These are phyloP conservation scores for Diaporthe caulivora DNA, from an alignment of 2,329 filamentous ascomycete species.

Conservation along the genomic window DNA sequence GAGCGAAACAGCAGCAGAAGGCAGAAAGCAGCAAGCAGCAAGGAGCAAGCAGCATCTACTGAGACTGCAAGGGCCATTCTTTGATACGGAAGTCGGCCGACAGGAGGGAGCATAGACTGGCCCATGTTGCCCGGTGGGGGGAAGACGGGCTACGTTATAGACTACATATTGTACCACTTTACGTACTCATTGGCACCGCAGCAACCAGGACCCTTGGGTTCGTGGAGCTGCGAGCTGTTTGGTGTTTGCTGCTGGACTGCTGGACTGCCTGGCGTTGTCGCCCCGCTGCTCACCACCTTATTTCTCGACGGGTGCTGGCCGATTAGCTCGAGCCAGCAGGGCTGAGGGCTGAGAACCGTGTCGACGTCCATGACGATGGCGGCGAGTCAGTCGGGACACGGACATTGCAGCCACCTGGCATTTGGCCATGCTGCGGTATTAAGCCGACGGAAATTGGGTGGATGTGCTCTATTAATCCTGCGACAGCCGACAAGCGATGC, in stretches of 20 bases:
- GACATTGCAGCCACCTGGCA: constrained; percentile 19
- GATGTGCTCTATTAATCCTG: constrained; percentile 16
- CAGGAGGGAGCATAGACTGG: constrained; percentile 13
- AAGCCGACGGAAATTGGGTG: constrained; percentile 32
- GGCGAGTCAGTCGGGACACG: constrained; percentile 12
- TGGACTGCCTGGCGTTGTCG: background rate
- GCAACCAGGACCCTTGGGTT: background rate
- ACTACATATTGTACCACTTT: no score
- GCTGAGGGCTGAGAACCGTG: background rate
- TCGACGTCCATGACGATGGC: constrained; percentile 5
- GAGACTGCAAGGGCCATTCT: background rate
- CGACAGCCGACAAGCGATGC: constrained; percentile 14
- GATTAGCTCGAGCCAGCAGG: background rate
- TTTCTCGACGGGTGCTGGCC: background rate
- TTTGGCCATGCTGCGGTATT: constrained; percentile 20
- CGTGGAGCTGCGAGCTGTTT: background rate
- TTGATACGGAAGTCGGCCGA: constrained; percentile 35
- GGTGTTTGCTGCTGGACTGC: background rate
- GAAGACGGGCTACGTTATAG: no score
- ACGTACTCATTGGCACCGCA: background rate
- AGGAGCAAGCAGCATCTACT: no score
- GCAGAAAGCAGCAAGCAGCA: no score
- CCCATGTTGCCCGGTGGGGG: constrained; percentile 12
- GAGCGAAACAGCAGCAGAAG: background rate
- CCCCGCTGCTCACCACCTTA: background rate